phyloP scores from a whole-genome alignment of 345 rosid species.

The Erysimum cheiranthoides region DNA sequence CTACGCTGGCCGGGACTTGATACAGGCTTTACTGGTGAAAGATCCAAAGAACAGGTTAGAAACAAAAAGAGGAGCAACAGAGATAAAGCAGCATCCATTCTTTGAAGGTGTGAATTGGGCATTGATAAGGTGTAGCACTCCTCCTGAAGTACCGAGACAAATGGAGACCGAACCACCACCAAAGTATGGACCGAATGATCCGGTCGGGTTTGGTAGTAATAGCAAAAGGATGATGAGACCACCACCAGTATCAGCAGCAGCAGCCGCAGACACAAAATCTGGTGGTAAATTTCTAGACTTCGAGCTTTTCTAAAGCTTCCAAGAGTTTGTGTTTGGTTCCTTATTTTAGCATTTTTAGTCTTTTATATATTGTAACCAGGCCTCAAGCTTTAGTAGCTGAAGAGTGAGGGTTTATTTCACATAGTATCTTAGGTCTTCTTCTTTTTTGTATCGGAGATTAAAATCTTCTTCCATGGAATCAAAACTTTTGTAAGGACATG shows the following conservation, averaged over 20 bases:
- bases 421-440: conserved; percentile 26
- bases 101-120: conserved; percentile 99
- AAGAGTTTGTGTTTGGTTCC: conserved; percentile 39
- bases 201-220: conserved; percentile 70
- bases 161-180: conserved; percentile 72
- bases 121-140: conserved; percentile 91
- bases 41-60: conserved; percentile 94
- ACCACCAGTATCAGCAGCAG: conserved; percentile 40
- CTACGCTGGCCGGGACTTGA: conserved; percentile 85
- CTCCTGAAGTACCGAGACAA: conserved; percentile 93
- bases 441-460: conserved; percentile 30
- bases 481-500: conserved; percentile 42
- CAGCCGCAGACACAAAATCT: conserved; percentile 58
- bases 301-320: conserved; percentile 76
- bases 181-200: conserved; percentile 65
- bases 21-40: conserved; percentile 82
- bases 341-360: conserved; percentile 33
- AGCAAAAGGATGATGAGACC: conserved; percentile 66
- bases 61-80: conserved; percentile 95
- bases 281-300: conserved; percentile 96
- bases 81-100: conserved; percentile 96
- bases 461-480: conserved; percentile 38
- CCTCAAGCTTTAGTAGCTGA: conserved; percentile 9
- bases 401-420: conserved; percentile 10
- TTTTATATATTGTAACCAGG: conserved; percentile 30